phyloP scores from a whole-genome alignment of 163 green algal species.

The Scenedesmus sp. region DNA sequence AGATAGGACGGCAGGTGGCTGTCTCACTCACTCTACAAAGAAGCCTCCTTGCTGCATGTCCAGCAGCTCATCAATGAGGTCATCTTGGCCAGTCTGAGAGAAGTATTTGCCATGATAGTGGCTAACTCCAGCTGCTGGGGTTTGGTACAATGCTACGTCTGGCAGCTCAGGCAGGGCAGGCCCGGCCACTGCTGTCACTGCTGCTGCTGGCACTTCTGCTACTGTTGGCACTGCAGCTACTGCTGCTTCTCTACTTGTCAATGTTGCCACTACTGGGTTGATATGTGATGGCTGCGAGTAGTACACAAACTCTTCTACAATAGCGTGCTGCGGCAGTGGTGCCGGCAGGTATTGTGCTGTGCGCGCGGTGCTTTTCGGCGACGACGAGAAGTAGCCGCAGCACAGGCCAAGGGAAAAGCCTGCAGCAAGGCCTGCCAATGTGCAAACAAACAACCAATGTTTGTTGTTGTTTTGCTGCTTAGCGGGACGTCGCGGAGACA shows the following conservation, averaged over 20 bases:
- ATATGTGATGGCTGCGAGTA: not conserved
- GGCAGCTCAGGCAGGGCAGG: not conserved
- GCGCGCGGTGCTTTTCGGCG: not conserved
- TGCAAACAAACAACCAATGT: not conserved
- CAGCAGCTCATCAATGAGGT: constrained; percentile 5
- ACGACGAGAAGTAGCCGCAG: not conserved
- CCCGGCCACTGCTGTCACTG: not conserved
- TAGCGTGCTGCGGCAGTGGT: not conserved
- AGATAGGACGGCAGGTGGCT: not conserved
- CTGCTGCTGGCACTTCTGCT: not conserved
- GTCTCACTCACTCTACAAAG: not conserved
- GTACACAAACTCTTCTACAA: not conserved
- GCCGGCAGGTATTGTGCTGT: not conserved
- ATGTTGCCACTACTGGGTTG: not conserved
- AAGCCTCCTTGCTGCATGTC: not conserved
- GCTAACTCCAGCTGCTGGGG: not conserved
- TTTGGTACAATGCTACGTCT: not conserved
- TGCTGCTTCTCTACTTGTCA: not conserved
- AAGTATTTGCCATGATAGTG: constrained; percentile 8
- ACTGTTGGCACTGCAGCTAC: not conserved
- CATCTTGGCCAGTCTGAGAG: not conserved
- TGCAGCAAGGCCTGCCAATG: not conserved
- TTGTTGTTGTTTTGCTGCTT: not conserved
- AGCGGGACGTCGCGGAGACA: not conserved
- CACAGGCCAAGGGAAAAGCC: not conserved